phyloP scores from a whole-genome alignment of 2,329 filamentous ascomycete genomes.

The Fonsecaea pedrosoi region DNA sequence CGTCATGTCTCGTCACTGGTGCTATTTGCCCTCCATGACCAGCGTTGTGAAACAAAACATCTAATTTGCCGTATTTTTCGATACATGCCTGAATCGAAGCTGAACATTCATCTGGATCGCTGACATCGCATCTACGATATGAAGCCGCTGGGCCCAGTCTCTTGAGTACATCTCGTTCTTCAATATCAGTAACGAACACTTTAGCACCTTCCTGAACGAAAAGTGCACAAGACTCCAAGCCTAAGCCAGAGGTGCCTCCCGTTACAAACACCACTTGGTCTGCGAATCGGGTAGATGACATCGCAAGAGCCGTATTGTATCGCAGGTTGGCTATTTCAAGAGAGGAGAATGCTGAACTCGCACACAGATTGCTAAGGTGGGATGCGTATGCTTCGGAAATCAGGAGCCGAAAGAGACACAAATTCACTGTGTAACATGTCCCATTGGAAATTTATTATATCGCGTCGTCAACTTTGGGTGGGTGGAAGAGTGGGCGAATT shows the following conservation, averaged over 20 bases:
- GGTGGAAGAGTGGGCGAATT: no score
- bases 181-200: conserved; percentile 21
- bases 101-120: conserved; percentile 23
- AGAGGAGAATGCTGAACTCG: no score
- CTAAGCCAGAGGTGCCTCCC: conserved; percentile 20
- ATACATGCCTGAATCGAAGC: conserved; percentile 21
- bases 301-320: no score
- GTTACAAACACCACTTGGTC: conserved; percentile 23
- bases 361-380: no score
- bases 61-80: conserved; percentile 59
- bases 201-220: conserved; percentile 24
- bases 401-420: no score
- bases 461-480: no score
- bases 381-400: no score
- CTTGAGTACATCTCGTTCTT: conserved; percentile 20
- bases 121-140: conserved; percentile 23
- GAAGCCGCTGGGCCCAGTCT: conserved; percentile 10
- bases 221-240: conserved; percentile 8
- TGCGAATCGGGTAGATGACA: conserved; percentile 11
- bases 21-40: no score
- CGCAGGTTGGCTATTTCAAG: no score
- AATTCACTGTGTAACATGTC: no score
- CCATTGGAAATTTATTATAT: no score
- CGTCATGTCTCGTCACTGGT: conserved; percentile 74
- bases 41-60: conserved; percentile 96